phyloP scores from a whole-genome alignment of 1,139 yeast genomes.

The Hemisphaericaspora lyxosophila region DNA sequence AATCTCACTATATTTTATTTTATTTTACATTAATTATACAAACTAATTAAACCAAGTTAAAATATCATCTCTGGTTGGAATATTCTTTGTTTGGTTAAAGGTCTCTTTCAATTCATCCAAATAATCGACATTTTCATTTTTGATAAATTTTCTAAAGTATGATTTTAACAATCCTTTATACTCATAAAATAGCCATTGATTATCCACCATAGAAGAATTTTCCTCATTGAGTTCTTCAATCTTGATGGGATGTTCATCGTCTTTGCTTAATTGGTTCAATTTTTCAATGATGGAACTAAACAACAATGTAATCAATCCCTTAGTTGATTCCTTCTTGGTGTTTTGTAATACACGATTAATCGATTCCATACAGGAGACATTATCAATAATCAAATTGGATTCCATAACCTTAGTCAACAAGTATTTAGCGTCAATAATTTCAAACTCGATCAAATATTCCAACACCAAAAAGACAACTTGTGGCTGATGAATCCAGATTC shows the following conservation, averaged over 20 bases:
- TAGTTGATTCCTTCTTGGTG: constrained; percentile 15
- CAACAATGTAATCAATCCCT: constrained; percentile 30
- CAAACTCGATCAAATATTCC: constrained; percentile 58
- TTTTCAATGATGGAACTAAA: constrained; percentile 38
- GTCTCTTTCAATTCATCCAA: constrained; percentile 23
- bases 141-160: constrained; percentile 34
- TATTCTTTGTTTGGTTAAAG: constrained; percentile 26
- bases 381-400: constrained; percentile 37
- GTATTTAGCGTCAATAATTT: constrained; percentile 42
- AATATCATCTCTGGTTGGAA: constrained; percentile 27
- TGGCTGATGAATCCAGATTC: constrained; percentile 81
- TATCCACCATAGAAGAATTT: constrained; percentile 30
- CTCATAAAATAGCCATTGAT: constrained; percentile 46
- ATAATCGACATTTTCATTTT: constrained; percentile 18
- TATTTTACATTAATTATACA: background rate
- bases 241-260: constrained; percentile 24
- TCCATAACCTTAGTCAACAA: constrained; percentile 46
- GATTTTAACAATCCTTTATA: constrained; percentile 45
- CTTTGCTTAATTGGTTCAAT: constrained; percentile 33
- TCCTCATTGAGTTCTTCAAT: constrained; percentile 28
- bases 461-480: constrained; percentile 75
- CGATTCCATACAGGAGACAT: constrained; percentile 49
- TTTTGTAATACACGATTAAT: constrained; percentile 34
- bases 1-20: too few relatives aligned
- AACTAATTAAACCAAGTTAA: constrained; percentile 27